Percentiles rank a stretch among this genome's conserved stretches.
phyloP scores from a whole-genome alignment of 164 flowering plant species.

The Magnolia kwangsiensis region DNA sequence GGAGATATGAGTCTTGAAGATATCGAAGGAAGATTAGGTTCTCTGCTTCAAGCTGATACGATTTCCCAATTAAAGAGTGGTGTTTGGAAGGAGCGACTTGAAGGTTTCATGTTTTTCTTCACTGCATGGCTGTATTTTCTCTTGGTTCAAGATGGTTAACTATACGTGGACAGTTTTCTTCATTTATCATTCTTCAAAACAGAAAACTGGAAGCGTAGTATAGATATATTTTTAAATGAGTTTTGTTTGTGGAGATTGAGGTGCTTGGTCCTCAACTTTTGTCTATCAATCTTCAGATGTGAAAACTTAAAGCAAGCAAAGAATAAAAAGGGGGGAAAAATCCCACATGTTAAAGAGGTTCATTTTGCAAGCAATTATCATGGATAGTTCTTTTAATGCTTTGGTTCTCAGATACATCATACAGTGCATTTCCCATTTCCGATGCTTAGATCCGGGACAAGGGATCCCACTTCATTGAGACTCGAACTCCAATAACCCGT shows the following conservation, averaged over 20 bases:
- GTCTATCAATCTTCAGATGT: not conserved
- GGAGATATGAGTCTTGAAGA: constrained; percentile 96
- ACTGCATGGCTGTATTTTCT: not conserved
- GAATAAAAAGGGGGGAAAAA: not conserved
- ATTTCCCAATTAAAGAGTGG: constrained; percentile 80
- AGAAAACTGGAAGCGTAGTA: not conserved
- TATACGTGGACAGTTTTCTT: not conserved
- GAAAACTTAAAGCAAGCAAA: not conserved
- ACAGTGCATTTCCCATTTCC: too few species aligned
- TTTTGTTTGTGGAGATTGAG: not conserved
- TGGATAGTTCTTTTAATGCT: too few species aligned
- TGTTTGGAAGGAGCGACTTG: constrained; percentile 97
- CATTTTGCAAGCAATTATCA: not conserved
- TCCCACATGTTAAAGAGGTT: not conserved
- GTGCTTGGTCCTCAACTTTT: not conserved
- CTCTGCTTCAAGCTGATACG: constrained; percentile 64
- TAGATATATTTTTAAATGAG: not conserved
- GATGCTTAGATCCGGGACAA: too few species aligned
- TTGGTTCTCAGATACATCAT: too few species aligned
- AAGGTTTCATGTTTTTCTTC: constrained; percentile 47
- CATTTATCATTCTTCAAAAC: not conserved
- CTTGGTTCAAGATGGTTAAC: not conserved
- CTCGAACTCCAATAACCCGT: too few species aligned
- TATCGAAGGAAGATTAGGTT: constrained; percentile 83
- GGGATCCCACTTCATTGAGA: too few species aligned